Base-by-base conservation (phyloP, 2,329 filamentous ascomycete species). In the Fusarium abutilonis region DNA sequence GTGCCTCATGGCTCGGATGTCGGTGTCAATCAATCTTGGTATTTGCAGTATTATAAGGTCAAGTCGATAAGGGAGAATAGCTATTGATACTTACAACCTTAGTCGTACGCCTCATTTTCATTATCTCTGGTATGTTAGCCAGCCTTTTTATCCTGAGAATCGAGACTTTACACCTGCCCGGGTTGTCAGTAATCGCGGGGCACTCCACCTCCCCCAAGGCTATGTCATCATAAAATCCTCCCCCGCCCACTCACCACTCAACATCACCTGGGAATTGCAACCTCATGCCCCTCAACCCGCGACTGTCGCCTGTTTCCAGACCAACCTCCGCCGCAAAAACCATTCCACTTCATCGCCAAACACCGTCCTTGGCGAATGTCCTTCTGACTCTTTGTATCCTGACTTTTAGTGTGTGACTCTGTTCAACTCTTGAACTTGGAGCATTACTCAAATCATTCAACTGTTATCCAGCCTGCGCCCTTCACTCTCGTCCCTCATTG, bases 141-240 rank as follows among this genome's bases (percentile, higher is more conserved):
- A 23, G 34, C 31, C 23, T 21, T 36, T 39, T 36, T 15, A 9
- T 9, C 26, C 29, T 60, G 40, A 29, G 45, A 19, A 26, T 47
- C 46, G 32, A 53, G 45, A 15, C 35, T 26, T 31, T 31, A 21
- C 11, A 36, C 23, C 32, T 23, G 4, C 9, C 14, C 31, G 28
- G 31, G 5, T 11, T 34, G 31, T n/a, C 31, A 34, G 5, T 4
- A 64, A 64, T 64, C 62, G 62, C 62, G 62, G 62, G 62, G 57
- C 57, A 65, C 62, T 63, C 62, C 62, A 63, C 62, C 39, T 55
- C 28, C 31, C 52, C 46, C 26, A 34, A 21, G 44, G 49, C 61
- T 63, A 65, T 65, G 62, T 65, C 63, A 65, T 65, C 62, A 64
- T 63, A 47, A 47, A 56, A 61, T 47, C 19, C 31, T 42, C 39